Conservation (phyloP, 2,329 filamentous ascomycete species). For the Neonectria coccinea region DNA sequence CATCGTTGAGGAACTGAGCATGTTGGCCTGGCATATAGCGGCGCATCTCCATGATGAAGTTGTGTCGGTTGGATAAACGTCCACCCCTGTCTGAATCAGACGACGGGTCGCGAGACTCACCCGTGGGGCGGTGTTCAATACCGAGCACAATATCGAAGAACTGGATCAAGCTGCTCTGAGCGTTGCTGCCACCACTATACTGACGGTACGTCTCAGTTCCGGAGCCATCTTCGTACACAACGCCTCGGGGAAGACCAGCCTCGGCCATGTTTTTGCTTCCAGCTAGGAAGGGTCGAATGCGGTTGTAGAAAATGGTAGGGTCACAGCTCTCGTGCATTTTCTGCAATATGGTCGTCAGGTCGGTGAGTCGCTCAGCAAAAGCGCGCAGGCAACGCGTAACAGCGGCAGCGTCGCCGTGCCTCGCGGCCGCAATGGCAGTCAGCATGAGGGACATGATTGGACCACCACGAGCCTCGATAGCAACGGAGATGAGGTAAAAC, state of each 20-base stretch:
- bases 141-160: conserved; percentile 96
- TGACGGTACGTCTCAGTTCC: conserved; percentile 78
- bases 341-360: conserved; percentile 81
- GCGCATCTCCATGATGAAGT: conserved; percentile 97
- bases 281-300: conserved; percentile 94
- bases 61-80: conserved; percentile 63
- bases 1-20: conserved; percentile 86
- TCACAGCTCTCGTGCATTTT: conserved; percentile 97
- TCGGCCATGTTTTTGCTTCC: conserved; percentile 98
- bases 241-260: conserved; percentile 86
- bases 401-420: conserved; percentile 73
- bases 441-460: conserved; percentile 91
- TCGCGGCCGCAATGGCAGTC: conserved; percentile 83
- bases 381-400: conserved; percentile 82
- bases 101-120: conserved; percentile 68
- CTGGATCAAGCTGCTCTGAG: conserved; percentile 95
- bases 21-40: conserved; percentile 96
- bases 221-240: conserved; percentile 86
- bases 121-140: conserved; percentile 90
- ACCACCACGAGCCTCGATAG: conserved; percentile 92
- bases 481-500: conserved; percentile 97
- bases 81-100: conserved; percentile 61
- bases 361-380: conserved; percentile 90
- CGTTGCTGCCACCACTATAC: conserved; percentile 94
- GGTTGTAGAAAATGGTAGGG: conserved; percentile 93